Evolutionary conservation across 352 stramenopile genomes (phyloP), one percentile per base, ranked within the genome.

Genomic region (Phytophthora capsici): DNA sequence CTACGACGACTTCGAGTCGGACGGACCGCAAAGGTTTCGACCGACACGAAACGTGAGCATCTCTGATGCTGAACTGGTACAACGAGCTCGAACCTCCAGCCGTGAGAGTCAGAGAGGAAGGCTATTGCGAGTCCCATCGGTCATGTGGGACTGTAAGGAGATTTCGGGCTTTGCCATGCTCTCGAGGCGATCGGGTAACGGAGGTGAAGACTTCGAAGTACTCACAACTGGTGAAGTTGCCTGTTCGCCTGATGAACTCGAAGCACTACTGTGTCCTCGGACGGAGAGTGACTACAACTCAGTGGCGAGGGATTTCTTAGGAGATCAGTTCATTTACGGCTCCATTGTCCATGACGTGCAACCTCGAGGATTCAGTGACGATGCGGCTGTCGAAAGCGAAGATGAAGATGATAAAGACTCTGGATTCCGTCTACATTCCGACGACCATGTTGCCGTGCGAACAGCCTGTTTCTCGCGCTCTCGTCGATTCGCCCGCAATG

Each of bases 271-370:
- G 19, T 50, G 56, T n/a, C 38, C 71, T 7, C 48, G 50, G 14
- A 64, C 61, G 3, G 75, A 83, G 45, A 68, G 55, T 28, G 56
- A 73, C n/a, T 76, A 79, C 47, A 84, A 84, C 58, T 48, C 28
- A 0, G 46, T 65, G 4, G 65, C 64, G 6, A 46, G 55, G 14
- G 56, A 62, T 7, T 69, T 84, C 20, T 41, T 73, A 10, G 62
- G 63, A 23, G 57, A 79, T n/a, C 61, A 79, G n/a, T 81, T 79
- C 45, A 84, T 87, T 43, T 85, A 82, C 53, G 78, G 78, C 23
- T 81, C 73, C 0, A 58, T 87, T 10, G 73, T 87, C 25, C 77
- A 83, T 30, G 62, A 76, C 4, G 58, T 80, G 6, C 67, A 75
- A 16, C 46, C 51, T 61, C 55, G 46, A 50, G 56, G 40, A 12